These are phyloP conservation scores for Bipolaris gigantea DNA, from an alignment of 2,329 filamentous ascomycete genomes.

Conservation along the genomic window DNA sequence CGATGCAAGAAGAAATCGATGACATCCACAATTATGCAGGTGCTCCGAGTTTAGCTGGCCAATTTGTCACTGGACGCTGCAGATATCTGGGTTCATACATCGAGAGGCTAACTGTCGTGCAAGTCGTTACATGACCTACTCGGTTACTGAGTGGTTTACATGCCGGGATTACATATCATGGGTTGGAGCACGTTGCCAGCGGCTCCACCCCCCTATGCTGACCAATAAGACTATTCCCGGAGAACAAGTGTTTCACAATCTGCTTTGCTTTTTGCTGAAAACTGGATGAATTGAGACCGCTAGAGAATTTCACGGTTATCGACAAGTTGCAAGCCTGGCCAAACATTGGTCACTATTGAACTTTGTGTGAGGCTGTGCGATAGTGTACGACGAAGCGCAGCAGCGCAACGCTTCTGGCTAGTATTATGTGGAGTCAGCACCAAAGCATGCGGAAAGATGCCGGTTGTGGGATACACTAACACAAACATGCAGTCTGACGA, in stretches of 20 bases:
- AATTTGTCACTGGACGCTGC: neutral
- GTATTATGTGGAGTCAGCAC: neutral
- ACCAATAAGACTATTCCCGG: conserved; percentile 2
- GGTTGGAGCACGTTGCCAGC: neutral
- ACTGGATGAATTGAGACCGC: neutral
- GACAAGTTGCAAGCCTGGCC: conserved; percentile 2
- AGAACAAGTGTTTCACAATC: conserved; percentile 3
- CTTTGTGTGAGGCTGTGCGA: neutral
- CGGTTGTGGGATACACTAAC: conserved; percentile 2
- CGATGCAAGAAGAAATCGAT: neutral
- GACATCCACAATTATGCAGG: neutral
- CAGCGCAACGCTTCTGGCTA: neutral
- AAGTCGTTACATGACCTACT: neutral
- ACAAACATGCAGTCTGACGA: neutral
- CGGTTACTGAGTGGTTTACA: neutral
- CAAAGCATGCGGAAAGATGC: conserved; percentile 3
- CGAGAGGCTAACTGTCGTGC: neutral
- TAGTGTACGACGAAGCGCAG: conserved; percentile 4
- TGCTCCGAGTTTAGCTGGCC: neutral
- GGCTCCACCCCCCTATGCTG: neutral
- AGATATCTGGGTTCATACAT: neutral
- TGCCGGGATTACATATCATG: conserved; percentile 4
- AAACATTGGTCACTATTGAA: neutral
- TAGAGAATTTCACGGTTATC: conserved; percentile 10
- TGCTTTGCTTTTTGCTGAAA: neutral